These are phyloP conservation scores for Pythium rishiriense DNA, from an alignment of 352 stramenopile genomes.

Conservation along the genomic window DNA sequence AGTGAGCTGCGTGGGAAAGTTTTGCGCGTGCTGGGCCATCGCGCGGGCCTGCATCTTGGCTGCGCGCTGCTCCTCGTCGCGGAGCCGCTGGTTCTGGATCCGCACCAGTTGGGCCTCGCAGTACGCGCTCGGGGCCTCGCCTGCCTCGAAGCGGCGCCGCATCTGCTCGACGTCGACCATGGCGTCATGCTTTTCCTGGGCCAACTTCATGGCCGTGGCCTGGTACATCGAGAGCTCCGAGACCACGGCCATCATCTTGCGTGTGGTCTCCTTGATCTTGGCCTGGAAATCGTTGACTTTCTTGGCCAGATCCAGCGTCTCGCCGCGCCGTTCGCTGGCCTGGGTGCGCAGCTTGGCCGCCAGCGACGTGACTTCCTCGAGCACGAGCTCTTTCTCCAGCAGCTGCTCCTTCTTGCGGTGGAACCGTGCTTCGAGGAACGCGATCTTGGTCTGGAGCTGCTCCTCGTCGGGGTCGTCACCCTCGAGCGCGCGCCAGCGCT, in stretches of 20 bases:
- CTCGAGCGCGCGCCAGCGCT: conserved; percentile 86
- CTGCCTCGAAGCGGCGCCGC: conserved; percentile 51
- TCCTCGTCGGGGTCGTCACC: conserved; percentile 91
- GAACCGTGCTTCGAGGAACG: conserved; percentile 85
- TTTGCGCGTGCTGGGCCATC: conserved; percentile 48
- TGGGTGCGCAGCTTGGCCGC: conserved; percentile 85
- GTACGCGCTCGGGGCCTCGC: conserved; percentile 71
- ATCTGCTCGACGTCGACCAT: conserved; percentile 71
- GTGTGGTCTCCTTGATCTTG: conserved; percentile 89
- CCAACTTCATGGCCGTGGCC: conserved; percentile 92
- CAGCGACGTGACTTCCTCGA: conserved; percentile 91
- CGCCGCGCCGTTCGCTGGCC: conserved; percentile 68
- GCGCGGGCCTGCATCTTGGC: conserved; percentile 44
- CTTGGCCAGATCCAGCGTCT: conserved; percentile 84
- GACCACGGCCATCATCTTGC: conserved; percentile 94
- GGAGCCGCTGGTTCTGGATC: conserved; percentile 52
- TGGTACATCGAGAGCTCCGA: conserved; percentile 96
- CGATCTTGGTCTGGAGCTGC: conserved; percentile 82
- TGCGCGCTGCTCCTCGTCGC: conserved; percentile 45
- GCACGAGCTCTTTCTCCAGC: conserved; percentile 93
- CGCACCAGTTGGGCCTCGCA: conserved; percentile 79
- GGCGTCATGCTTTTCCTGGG: conserved; percentile 89
- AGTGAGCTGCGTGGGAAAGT: conserved; percentile 69
- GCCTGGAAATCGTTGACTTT: conserved; percentile 91
- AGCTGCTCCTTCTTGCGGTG: conserved; percentile 92